These are phyloP conservation scores for Guillardia theta DNA, from an alignment of 78 protist species.

Conservation along the genomic window DNA sequence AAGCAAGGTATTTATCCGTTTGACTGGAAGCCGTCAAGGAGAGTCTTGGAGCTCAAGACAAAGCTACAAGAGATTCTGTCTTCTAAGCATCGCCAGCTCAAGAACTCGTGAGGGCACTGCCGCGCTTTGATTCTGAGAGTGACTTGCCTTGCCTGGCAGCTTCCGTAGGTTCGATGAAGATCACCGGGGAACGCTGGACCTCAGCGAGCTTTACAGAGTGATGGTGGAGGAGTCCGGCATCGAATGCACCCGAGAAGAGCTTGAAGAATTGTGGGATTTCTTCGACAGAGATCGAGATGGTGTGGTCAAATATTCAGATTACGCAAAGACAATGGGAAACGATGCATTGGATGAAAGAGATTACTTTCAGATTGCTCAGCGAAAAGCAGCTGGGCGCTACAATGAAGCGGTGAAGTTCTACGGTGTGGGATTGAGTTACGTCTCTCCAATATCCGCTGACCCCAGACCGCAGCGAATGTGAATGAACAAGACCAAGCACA, in stretches of 20 bases:
- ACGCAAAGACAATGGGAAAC: background rate
- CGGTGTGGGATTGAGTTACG: background rate
- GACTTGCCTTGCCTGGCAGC: no score
- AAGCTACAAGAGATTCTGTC: background rate
- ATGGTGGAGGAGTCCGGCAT: background rate
- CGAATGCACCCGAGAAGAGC: background rate
- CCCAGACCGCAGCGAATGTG: background rate
- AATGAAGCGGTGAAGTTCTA: background rate
- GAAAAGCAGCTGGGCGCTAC: background rate
- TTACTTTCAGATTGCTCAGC: slow-evolving; percentile 10
- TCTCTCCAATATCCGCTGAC: background rate
- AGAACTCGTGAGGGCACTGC: no score
- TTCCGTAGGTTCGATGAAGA: slow-evolving; percentile 1
- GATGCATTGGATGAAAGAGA: background rate
- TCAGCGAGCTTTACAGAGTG: background rate
- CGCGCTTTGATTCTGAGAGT: no score
- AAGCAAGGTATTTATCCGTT: background rate
- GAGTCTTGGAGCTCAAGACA: background rate
- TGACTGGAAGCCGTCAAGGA: background rate
- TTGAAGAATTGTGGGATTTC: background rate
- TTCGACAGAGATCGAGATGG: background rate
- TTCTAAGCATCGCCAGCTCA: background rate
- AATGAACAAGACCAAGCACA: background rate
- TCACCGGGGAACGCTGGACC: background rate
- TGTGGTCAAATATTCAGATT: background rate